Conservation (phyloP, 1,284 basidiomycete species). For the Irpex lacteus region DNA sequence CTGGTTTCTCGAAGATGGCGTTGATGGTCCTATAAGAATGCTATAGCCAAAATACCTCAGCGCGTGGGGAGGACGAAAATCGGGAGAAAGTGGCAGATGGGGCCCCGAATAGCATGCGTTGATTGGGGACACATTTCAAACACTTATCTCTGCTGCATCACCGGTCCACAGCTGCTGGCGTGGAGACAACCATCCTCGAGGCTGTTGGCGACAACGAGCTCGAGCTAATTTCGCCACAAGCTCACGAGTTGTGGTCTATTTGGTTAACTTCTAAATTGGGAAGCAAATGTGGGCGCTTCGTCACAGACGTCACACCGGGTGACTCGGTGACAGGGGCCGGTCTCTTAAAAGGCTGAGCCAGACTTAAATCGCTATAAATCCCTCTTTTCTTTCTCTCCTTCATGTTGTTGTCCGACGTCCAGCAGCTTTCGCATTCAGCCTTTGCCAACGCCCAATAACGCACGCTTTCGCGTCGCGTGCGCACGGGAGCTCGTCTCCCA, state of each 20-base stretch:
- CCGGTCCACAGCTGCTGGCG: neutral
- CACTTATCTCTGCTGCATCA: conserved; percentile 11
- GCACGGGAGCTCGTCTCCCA: conserved; percentile 20
- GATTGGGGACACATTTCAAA: neutral
- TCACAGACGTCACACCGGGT: neutral
- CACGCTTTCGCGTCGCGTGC: conserved; percentile 30
- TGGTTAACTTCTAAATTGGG: neutral
- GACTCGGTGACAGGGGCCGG: conserved; percentile 8
- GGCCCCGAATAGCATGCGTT: neutral
- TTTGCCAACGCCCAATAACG: conserved; percentile 27
- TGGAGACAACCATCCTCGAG: conserved; percentile 3
- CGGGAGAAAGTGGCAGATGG: neutral
- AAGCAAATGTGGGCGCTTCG: neutral
- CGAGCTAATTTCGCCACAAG: conserved; percentile 17
- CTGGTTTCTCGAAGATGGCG: neutral
- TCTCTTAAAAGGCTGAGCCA: conserved; percentile 9
- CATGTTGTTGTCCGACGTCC: conserved; percentile 9
- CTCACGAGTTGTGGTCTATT: conserved; percentile 8
- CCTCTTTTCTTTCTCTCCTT: conserved; percentile 4
- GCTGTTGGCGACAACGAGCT: neutral
- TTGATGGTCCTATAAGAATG: neutral
- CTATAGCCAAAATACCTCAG: conserved; percentile 1
- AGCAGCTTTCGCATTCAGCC: conserved; percentile 19
- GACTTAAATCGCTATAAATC: neutral
- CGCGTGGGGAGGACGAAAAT: neutral